Evolutionary conservation across 345 rosid species (phyloP).

Genomic region (Melaleuca alternifolia): DNA sequence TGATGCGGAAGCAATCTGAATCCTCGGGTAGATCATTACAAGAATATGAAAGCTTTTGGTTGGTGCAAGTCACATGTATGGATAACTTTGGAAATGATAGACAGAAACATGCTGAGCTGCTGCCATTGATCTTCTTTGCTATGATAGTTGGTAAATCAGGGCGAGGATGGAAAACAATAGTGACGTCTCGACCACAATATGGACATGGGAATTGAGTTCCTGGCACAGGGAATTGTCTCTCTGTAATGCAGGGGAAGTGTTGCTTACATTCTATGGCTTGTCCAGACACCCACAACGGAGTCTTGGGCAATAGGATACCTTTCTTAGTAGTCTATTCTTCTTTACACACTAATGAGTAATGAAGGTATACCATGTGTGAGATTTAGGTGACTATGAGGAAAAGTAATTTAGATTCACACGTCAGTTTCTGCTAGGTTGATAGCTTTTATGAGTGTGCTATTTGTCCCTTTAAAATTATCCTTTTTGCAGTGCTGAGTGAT

Average conservation of each 20-base stretch:
- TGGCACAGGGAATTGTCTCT: background rate
- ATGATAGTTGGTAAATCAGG: background rate
- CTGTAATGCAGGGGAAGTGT: background rate
- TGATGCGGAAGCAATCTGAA: background rate
- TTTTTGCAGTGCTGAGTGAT: conserved; percentile 55
- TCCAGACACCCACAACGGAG: background rate
- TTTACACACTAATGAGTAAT: background rate
- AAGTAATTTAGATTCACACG: background rate
- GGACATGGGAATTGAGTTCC: background rate
- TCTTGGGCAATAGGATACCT: background rate
- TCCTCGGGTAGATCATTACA: background rate
- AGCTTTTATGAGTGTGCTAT: background rate
- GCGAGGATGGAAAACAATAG: background rate
- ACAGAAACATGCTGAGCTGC: background rate
- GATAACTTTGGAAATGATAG: background rate
- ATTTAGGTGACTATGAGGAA: background rate
- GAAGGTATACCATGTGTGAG: background rate
- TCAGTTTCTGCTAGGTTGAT: background rate
- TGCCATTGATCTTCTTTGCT: background rate
- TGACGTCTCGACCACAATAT: background rate
- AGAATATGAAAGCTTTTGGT: background rate
- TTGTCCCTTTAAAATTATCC: background rate
- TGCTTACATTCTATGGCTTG: background rate
- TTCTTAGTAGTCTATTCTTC: background rate
- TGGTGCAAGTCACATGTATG: background rate